A percentile compares a stretch with the other conserved stretches of the same genome.
These are phyloP conservation scores for Eustoma russellianum DNA, from an alignment of 257 asterid genomes.

Conservation along the genomic window DNA sequence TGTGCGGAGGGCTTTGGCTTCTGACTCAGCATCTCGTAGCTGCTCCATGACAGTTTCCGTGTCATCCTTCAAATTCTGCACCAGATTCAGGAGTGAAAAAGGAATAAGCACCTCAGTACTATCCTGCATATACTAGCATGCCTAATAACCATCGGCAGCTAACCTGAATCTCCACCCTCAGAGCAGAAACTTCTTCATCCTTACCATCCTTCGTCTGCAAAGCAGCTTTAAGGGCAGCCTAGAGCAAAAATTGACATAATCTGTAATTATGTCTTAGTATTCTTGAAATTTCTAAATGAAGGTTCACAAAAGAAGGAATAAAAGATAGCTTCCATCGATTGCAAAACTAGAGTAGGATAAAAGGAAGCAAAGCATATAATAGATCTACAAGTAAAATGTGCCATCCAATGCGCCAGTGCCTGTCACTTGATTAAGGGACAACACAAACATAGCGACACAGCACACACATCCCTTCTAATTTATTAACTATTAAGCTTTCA, in stretches of 20 bases:
- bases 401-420: too few species aligned
- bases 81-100: slow-evolving; percentile 16
- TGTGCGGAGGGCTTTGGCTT: slow-evolving; percentile 79
- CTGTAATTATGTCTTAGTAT: too few species aligned
- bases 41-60: slow-evolving; percentile 58
- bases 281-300: too few species aligned
- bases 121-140: slow-evolving; percentile 5
- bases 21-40: slow-evolving; percentile 88
- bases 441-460: too few species aligned
- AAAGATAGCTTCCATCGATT: too few species aligned
- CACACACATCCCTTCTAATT: too few species aligned
- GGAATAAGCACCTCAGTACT: slow-evolving; percentile 11
- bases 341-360: too few species aligned
- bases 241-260: slow-evolving; percentile 15
- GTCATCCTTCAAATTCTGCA: slow-evolving; percentile 73
- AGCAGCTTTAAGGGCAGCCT: slow-evolving; percentile 95
- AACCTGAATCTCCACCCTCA: slow-evolving; percentile 78
- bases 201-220: slow-evolving; percentile 72
- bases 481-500: neutral
- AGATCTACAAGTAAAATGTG: too few species aligned
- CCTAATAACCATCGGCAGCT: slow-evolving; percentile 12
- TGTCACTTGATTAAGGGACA: too few species aligned
- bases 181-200: slow-evolving; percentile 64
- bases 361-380: too few species aligned
- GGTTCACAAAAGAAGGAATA: too few species aligned